These are phyloP conservation scores for Saururus chinensis DNA, from an alignment of 164 flowering plant species.

Conservation along the genomic window DNA sequence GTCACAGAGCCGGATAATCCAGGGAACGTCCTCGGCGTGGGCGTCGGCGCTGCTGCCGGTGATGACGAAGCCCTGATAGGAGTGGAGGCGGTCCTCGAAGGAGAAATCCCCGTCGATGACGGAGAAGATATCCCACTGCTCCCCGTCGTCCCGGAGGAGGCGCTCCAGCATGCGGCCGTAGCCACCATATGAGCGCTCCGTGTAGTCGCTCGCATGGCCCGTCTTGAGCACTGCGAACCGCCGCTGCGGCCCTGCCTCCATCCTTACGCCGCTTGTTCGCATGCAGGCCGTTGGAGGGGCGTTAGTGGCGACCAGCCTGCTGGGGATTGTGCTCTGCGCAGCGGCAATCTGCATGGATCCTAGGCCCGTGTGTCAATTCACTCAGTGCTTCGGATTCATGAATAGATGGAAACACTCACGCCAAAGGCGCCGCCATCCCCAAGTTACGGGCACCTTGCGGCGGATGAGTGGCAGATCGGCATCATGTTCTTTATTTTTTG, in stretches of 20 bases:
- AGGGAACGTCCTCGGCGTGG: slow-evolving; percentile 8
- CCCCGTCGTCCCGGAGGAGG: slow-evolving; percentile 4
- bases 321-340: no score
- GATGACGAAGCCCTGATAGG: slow-evolving; percentile 9
- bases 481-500: no score
- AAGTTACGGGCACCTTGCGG: no score
- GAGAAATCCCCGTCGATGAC: slow-evolving; percentile 13
- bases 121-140: slow-evolving; percentile 8
- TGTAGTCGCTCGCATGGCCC: slow-evolving; percentile 3
- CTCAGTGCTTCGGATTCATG: no score
- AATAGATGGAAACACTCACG: no score
- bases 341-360: no score
- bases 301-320: no score
- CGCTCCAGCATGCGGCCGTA: slow-evolving; percentile 4
- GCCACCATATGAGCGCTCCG: slow-evolving; percentile 4
- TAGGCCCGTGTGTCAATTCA: no score
- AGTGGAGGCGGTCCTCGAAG: slow-evolving; percentile 1
- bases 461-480: no score
- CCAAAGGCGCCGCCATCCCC: no score
- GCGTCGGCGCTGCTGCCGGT: slow-evolving; percentile 10
- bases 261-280: not conserved
- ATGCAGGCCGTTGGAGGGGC: no score
- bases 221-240: slow-evolving; percentile 11
- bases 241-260: not conserved
- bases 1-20: slow-evolving; percentile 6